Evolutionary conservation across 257 asterid species (phyloP), one percentile per base, ranked within the genome.

Genomic region (Solanum medicagineum): DNA sequence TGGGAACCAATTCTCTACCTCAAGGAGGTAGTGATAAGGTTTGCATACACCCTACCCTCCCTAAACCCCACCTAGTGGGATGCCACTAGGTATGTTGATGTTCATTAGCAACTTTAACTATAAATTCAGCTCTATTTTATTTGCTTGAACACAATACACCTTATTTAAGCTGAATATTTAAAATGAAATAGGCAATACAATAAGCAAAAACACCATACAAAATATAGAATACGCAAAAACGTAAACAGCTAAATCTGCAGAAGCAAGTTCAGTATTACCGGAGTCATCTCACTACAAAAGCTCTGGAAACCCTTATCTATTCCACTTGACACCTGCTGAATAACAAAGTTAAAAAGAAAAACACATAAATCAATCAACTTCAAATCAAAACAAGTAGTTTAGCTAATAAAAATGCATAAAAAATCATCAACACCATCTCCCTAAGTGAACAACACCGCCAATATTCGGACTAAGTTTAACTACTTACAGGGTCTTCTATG

Each of bases 231-330:
- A 44, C 20, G 7, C 56, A 10, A 71, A 13, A 71, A 71, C 0
- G 5, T 11, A 71, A 5, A 22, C 3, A 74, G 32, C 57, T 10
- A 73, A 74, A 13, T 22, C 20, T 74, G 60, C n/a, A 57, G 26
- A 20, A n/a, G n/a, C 60, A 69, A 63, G 9, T 47, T 68, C 22
- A 66, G 20, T 32, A 73, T 81, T 93, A 93, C 97, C 94, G 70
- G 86, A 86, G 92, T 87, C 86, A 94, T 86, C 59, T 94, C 94
- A 77, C 94, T 89, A 89, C 94, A 92, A 85, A 94, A 93, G 81
- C 87, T 92, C 70, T 89, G 87, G 77, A 93, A 92, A 10, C 88
- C 89, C 53, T 89, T 63, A 89, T 90, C 93, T 68, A 92, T 84
- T 66, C 89, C 95, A 81, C 81, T 82, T 7, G 92, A 29, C 13